Conservation (phyloP, 306 rosid species). For the Vigna hirtella region DNA sequence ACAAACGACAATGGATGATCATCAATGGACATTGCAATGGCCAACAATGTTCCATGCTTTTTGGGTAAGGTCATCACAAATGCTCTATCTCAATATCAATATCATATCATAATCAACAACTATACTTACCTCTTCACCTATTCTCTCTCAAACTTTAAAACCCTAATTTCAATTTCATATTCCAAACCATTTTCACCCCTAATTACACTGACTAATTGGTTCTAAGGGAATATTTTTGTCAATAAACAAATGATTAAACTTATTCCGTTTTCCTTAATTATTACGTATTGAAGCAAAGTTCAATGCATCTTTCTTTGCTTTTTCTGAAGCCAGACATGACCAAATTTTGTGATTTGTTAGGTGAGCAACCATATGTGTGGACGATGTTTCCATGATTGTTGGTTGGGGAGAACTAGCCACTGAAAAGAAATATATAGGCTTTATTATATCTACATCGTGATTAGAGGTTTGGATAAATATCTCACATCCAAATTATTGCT, state of each 20-base stretch:
- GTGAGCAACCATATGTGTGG: conserved; percentile 28
- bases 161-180: too few relatives aligned
- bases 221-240: not conserved
- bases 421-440: not conserved
- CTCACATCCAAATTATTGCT: not conserved
- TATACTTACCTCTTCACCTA: not conserved
- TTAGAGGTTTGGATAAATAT: not conserved
- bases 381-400: conserved; percentile 16
- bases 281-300: not conserved
- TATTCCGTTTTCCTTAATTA: too few relatives aligned
- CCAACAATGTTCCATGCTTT: conserved; percentile 39
- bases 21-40: conserved; percentile 34
- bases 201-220: not conserved
- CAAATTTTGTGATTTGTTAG: conserved; percentile 22
- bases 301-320: conserved; percentile 12
- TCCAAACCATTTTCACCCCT: conserved; percentile 11
- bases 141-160: too few relatives aligned
- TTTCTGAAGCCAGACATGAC: conserved; percentile 12
- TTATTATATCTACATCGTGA: not conserved
- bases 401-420: not conserved
- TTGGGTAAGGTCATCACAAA: conserved; percentile 32
- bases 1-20: conserved; percentile 1
- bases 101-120: not conserved
- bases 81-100: conserved; percentile 16
- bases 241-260: too few relatives aligned